Conservation (phyloP, 441 rosid genomes). For the Raphanus hybrid region DNA sequence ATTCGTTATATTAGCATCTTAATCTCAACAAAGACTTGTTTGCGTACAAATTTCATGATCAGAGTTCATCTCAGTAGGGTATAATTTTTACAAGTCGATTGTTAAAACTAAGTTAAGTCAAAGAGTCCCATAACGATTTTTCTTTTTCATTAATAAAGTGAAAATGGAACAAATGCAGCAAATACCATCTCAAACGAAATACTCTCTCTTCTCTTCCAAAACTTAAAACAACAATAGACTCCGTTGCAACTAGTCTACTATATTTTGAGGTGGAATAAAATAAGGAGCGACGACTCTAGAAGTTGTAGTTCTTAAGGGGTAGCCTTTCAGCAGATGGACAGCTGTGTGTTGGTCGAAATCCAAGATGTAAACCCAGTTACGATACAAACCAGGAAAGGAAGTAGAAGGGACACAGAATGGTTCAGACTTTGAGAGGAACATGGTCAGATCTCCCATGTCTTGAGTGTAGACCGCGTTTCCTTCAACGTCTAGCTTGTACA, state of each 20-base stretch:
- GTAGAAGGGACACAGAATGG: not conserved
- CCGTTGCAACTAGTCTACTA: not conserved
- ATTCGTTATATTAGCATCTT: too few species aligned
- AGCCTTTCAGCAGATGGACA: not conserved
- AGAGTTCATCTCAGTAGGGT: too few species aligned
- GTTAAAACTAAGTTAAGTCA: not conserved
- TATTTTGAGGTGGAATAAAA: not conserved
- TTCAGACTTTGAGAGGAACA: not conserved
- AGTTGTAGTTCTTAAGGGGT: not conserved
- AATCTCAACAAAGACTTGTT: too few species aligned
- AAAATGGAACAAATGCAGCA: not conserved
- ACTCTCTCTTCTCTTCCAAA: too few species aligned
- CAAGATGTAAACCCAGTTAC: not conserved
- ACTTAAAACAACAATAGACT: not conserved
- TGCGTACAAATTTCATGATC: too few species aligned
- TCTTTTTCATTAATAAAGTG: too few species aligned
- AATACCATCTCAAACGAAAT: not conserved
- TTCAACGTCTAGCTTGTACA: not conserved
- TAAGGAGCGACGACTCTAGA: not conserved
- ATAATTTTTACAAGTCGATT: not conserved
- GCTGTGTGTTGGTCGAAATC: not conserved
- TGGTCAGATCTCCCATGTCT: not conserved
- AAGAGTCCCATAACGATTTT: not conserved
- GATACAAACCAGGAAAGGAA: not conserved
- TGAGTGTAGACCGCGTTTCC: not conserved